These are phyloP conservation scores for Trichoderma endophyticum DNA, from an alignment of 2,329 filamentous ascomycete genomes.

Conservation along the genomic window DNA sequence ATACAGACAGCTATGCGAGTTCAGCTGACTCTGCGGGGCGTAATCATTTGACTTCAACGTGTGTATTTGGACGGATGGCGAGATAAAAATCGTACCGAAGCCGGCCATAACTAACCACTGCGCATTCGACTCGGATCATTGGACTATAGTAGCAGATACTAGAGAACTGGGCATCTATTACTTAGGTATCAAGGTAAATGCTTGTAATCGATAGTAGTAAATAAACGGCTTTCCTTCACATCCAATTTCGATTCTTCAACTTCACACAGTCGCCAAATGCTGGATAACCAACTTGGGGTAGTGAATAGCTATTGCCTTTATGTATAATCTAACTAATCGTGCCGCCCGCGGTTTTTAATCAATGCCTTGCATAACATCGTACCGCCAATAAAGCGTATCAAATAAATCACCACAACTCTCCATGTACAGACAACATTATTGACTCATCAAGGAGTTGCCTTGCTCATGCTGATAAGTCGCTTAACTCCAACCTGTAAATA, in stretches of 20 bases:
- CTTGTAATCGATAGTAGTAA: neutral
- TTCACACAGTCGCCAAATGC: neutral
- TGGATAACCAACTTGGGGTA: neutral
- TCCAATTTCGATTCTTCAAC: neutral
- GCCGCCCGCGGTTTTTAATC: constrained; percentile 22
- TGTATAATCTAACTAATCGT: constrained; percentile 25
- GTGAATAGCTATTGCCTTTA: neutral
- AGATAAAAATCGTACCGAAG: neutral
- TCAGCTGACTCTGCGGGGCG: neutral
- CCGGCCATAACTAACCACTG: neutral
- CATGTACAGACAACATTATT: neutral
- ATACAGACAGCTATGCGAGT: neutral
- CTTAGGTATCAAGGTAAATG: neutral
- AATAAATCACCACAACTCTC: constrained; percentile 23
- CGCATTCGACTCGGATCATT: neutral
- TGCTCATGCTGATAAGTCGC: constrained; percentile 75
- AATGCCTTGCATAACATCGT: constrained; percentile 23
- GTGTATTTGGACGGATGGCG: neutral
- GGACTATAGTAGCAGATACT: neutral
- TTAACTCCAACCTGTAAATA: constrained; percentile 65
- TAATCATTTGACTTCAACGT: neutral
- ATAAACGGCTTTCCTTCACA: neutral
- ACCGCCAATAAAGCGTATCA: constrained; percentile 21
- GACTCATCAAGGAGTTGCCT: constrained; percentile 58
- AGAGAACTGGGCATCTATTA: neutral